These are phyloP conservation scores for Paraphaeosphaeria minitans DNA, from an alignment of 2,329 filamentous ascomycete species.

Conservation along the genomic window DNA sequence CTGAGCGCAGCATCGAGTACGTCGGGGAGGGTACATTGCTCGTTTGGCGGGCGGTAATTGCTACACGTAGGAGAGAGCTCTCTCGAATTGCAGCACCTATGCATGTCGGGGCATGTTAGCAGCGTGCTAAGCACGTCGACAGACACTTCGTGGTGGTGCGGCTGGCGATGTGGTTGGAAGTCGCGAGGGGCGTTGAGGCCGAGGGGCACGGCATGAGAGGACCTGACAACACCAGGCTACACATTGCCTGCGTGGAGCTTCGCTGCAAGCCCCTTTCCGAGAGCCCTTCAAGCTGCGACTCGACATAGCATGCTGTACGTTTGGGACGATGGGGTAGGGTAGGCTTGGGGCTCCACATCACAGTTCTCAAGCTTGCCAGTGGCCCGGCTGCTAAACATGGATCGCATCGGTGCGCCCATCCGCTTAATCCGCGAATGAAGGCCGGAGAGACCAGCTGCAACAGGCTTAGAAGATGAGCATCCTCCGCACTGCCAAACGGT, in stretches of 20 bases:
- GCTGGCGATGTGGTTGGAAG: neutral
- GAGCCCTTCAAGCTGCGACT: neutral
- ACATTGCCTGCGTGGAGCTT: neutral
- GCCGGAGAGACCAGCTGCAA: neutral
- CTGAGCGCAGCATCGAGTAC: neutral
- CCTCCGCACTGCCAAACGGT: neutral
- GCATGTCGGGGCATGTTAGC: neutral
- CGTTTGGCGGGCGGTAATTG: neutral
- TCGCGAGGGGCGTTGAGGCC: neutral
- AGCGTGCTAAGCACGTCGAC: neutral
- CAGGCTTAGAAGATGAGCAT: neutral
- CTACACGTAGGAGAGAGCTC: neutral
- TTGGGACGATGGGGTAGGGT: neutral
- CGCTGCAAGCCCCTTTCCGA: too few species aligned
- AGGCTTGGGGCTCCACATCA: neutral
- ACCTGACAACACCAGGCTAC: neutral
- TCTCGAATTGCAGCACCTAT: neutral
- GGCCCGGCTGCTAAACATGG: conserved; percentile 2
- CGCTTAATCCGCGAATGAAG: conserved; percentile 3
- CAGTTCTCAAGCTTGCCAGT: neutral
- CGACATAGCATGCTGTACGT: neutral
- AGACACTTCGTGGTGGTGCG: neutral
- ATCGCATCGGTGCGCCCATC: neutral
- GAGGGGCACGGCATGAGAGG: too few species aligned
- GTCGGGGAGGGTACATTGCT: neutral